A percentile compares a stretch with the other conserved stretches of the same genome.
Conservation (phyloP, 495 filamentous ascomycete genomes). For the Staphylotrichum longicolle region DNA sequence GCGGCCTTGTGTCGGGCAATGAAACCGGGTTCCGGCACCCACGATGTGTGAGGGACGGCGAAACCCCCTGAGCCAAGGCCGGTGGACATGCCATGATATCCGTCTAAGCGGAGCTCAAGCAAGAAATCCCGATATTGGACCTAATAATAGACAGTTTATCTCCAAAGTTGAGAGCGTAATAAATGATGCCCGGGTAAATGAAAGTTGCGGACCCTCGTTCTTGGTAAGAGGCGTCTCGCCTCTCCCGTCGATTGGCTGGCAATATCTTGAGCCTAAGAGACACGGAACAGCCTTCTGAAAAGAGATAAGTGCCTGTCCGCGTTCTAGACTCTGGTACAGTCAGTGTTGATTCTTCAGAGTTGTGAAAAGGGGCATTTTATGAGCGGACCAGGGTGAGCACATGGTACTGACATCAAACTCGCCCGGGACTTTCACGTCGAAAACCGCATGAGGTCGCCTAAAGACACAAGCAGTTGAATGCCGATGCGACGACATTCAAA, state of each 20-base stretch:
- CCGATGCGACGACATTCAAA: constrained; percentile 1
- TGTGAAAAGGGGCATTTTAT: not conserved
- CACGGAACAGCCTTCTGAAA: not conserved
- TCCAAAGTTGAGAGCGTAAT: not conserved
- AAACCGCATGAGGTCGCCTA: not conserved
- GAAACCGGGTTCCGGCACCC: constrained; percentile 8
- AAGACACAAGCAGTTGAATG: not conserved
- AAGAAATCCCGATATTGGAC: not conserved
- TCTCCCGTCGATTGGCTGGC: constrained; percentile 5
- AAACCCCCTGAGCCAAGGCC: not conserved
- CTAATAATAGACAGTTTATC: constrained; percentile 8
- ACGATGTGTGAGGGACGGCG: not conserved
- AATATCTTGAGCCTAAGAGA: not conserved
- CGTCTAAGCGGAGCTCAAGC: not conserved
- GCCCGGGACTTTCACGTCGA: not conserved
- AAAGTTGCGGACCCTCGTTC: not conserved
- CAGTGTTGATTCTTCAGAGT: not conserved
- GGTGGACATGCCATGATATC: not conserved
- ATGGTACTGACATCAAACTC: not conserved
- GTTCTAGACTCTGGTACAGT: not conserved
- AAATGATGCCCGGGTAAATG: constrained; percentile 13
- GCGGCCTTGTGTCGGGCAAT: not conserved
- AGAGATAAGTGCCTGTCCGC: not conserved
- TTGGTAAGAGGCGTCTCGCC: not conserved
- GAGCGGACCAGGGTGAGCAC: not conserved